Evolutionary conservation across 257 asterid species (phyloP).

Genomic region (Osmanthus fragrans): DNA sequence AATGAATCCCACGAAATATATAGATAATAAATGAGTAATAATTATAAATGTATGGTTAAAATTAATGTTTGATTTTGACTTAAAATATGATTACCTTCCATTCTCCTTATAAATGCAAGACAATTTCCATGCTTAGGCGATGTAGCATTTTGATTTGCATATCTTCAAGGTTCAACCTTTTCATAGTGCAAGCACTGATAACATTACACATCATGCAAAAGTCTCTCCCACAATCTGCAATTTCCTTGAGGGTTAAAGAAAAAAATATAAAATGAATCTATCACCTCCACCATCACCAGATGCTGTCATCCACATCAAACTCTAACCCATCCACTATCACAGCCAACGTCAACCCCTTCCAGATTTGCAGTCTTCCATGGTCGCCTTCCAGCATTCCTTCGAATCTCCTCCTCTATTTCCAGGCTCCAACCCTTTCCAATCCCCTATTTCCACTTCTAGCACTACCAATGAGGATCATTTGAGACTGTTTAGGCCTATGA

Average conservation of each 20-base stretch:
- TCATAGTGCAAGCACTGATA: too few species aligned
- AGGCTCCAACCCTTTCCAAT: not conserved
- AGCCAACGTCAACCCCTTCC: not conserved
- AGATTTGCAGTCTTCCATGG: not conserved
- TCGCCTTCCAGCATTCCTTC: not conserved
- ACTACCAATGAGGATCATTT: not conserved
- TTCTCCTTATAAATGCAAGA: too few species aligned
- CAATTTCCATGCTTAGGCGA: too few species aligned
- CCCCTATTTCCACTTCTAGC: not conserved
- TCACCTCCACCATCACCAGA: not conserved
- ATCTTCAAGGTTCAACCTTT: too few species aligned
- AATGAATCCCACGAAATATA: too few species aligned
- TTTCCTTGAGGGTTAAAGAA: not conserved
- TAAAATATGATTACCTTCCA: too few species aligned
- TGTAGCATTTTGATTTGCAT: too few species aligned
- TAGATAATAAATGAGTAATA: too few species aligned
- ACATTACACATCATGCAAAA: not conserved
- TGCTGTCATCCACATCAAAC: not conserved
- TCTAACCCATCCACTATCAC: not conserved
- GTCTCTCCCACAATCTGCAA: not conserved
- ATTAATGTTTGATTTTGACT: too few species aligned
- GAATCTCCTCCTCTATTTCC: not conserved
- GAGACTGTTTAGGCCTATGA: too few species aligned
- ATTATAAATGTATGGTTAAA: too few species aligned
- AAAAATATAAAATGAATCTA: not conserved